Conservation (phyloP, 1,284 basidiomycete genomes). For the Ganoderma boninense region DNA sequence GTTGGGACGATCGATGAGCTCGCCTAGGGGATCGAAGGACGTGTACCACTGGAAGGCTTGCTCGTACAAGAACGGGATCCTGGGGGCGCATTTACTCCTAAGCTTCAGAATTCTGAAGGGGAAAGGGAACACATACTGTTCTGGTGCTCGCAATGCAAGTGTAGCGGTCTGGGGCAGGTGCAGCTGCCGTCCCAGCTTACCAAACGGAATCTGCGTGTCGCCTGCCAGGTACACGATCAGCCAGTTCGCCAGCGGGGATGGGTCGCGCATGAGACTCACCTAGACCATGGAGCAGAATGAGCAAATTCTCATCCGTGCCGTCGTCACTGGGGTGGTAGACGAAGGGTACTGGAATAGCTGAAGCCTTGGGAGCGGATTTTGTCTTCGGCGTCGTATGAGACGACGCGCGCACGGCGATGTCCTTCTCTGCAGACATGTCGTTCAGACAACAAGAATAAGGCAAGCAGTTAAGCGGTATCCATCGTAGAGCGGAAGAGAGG, state of each 20-base stretch:
- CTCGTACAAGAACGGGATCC: constrained; percentile 85
- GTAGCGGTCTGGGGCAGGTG: constrained; percentile 90
- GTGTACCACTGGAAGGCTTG: constrained; percentile 89
- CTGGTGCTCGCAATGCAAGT: constrained; percentile 81
- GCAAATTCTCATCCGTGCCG: constrained; percentile 86
- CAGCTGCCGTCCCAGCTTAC: constrained; percentile 73
- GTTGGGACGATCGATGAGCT: constrained; percentile 74
- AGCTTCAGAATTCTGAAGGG: neutral
- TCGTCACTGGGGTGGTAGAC: constrained; percentile 75
- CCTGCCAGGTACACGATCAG: constrained; percentile 55
- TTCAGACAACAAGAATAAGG: neutral
- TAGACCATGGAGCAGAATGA: constrained; percentile 89
- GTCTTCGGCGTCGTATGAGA: constrained; percentile 43
- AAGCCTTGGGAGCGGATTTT: constrained; percentile 60
- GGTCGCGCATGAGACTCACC: constrained; percentile 55
- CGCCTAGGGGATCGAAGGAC: constrained; percentile 83
- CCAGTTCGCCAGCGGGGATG: neutral
- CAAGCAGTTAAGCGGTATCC: neutral
- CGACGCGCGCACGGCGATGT: constrained; percentile 25
- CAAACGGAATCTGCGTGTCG: constrained; percentile 83
- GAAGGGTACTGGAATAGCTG: constrained; percentile 63
- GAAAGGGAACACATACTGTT: constrained; percentile 54
- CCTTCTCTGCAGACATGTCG: constrained; percentile 25
- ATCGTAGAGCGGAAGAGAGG: neutral
- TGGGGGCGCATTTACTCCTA: constrained; percentile 34